Conservation (phyloP, 179 eudicot genomes). For the Nepenthes alata region DNA sequence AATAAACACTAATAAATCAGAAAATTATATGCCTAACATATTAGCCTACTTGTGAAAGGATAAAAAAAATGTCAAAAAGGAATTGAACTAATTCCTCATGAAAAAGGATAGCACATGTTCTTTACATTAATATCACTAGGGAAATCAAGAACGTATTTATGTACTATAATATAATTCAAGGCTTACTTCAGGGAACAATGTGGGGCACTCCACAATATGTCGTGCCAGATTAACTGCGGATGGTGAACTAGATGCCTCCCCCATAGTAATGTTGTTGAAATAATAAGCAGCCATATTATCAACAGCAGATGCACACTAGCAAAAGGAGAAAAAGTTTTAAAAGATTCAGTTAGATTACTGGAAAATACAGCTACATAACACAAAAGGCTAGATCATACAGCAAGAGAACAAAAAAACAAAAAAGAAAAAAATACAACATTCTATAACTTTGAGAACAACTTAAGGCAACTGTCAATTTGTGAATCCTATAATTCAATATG, state of each 20-base stretch:
- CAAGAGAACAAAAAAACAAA: constrained; percentile 9
- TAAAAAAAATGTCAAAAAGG: too few species aligned
- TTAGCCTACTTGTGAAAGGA: too few species aligned
- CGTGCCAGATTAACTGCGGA: constrained; percentile 73
- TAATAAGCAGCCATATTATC: constrained; percentile 85
- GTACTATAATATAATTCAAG: background rate
- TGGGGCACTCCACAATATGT: constrained; percentile 76
- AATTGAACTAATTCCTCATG: too few species aligned
- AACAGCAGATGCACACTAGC: constrained; percentile 87
- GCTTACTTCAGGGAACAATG: constrained; percentile 84
- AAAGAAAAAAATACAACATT: too few species aligned
- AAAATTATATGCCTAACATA: too few species aligned
- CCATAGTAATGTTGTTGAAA: constrained; percentile 84
- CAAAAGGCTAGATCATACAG: too few species aligned
- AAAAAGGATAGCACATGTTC: background rate
- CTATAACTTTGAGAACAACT: too few species aligned
- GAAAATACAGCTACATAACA: too few species aligned
- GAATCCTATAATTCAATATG: too few species aligned
- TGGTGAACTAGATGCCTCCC: constrained; percentile 72
- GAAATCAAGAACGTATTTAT: background rate
- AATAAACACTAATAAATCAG: too few species aligned
- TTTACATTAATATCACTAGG: background rate
- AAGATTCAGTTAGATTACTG: background rate
- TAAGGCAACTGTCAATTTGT: too few species aligned
- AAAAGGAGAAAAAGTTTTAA: constrained; percentile 6